Evolutionary conservation across 768 basidiomycete species (phyloP).

Genomic region (Xerocomellus amylosporus): DNA sequence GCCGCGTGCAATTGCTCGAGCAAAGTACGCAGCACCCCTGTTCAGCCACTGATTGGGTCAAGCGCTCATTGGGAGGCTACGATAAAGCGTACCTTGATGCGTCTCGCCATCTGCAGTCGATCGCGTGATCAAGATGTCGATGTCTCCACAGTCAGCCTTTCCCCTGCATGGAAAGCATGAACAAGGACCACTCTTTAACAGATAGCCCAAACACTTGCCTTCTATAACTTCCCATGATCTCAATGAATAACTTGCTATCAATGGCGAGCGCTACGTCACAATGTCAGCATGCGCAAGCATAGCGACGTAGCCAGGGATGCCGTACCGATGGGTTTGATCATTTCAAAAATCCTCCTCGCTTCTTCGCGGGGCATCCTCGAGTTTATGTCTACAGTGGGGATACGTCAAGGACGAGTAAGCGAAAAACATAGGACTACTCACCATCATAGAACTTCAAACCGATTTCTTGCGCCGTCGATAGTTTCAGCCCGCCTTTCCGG

Average conservation of each 20-base stretch:
- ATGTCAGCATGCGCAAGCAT: not conserved
- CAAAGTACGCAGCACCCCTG: conserved; percentile 62
- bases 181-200: not conserved
- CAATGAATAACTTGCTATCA: conserved; percentile 68
- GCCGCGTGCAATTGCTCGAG: conserved; percentile 52
- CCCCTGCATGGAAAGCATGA: conserved; percentile 46
- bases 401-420: not conserved
- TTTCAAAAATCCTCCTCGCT: conserved; percentile 66
- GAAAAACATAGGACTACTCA: conserved; percentile 22
- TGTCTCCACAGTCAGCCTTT: conserved; percentile 81
- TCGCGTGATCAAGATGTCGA: conserved; percentile 86
- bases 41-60: not conserved
- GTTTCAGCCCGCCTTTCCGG: conserved; percentile 57
- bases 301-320: not conserved
- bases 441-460: conserved; percentile 72
- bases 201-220: conserved; percentile 40
- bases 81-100: conserved; percentile 54
- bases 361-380: conserved; percentile 82
- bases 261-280: conserved; percentile 57
- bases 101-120: conserved; percentile 67
- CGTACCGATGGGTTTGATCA: conserved; percentile 70
- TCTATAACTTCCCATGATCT: conserved; percentile 92
- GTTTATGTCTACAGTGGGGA: conserved; percentile 64
- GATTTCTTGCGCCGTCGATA: conserved; percentile 60
- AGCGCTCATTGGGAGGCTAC: not conserved